Evolutionary conservation across 352 stramenopile genomes (phyloP).

Genomic region (Elongisporangium undulatum): DNA sequence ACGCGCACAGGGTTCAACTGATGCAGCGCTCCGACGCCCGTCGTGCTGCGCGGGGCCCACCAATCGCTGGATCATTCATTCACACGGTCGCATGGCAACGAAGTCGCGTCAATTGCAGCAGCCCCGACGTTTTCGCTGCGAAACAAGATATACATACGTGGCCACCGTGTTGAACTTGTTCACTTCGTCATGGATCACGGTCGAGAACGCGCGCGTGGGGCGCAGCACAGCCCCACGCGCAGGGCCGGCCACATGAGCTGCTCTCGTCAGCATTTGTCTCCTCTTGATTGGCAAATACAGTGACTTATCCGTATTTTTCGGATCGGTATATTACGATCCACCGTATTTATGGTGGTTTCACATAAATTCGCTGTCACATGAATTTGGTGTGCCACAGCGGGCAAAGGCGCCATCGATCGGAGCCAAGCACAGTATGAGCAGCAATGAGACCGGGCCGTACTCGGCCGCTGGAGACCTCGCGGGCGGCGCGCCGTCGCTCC

Average conservation of each 20-base stretch:
- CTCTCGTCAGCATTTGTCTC: slow-evolving; percentile 14
- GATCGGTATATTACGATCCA: background rate
- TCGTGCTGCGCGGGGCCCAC: slow-evolving; percentile 74
- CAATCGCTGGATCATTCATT: slow-evolving; percentile 50
- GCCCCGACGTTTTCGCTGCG: background rate
- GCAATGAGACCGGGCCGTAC: background rate
- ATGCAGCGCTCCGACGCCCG: slow-evolving; percentile 70
- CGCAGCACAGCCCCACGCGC: slow-evolving; percentile 7
- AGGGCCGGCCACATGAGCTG: background rate
- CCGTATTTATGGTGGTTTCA: background rate
- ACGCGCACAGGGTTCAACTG: slow-evolving; percentile 82
- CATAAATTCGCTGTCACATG: background rate
- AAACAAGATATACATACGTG: slow-evolving; percentile 33
- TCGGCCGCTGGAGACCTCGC: background rate
- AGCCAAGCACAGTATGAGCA: background rate
- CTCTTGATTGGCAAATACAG: slow-evolving; percentile 3
- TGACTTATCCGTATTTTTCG: background rate
- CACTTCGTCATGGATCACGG: slow-evolving; percentile 71
- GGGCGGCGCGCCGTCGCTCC: background rate
- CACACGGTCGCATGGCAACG: background rate
- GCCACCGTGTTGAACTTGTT: slow-evolving; percentile 76
- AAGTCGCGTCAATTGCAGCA: background rate
- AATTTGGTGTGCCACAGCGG: background rate
- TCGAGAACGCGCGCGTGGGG: slow-evolving; percentile 38
- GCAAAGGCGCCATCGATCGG: background rate